Base-by-base conservation (phyloP, 139 green algal species). In the Chlorella vulgaris region DNA sequence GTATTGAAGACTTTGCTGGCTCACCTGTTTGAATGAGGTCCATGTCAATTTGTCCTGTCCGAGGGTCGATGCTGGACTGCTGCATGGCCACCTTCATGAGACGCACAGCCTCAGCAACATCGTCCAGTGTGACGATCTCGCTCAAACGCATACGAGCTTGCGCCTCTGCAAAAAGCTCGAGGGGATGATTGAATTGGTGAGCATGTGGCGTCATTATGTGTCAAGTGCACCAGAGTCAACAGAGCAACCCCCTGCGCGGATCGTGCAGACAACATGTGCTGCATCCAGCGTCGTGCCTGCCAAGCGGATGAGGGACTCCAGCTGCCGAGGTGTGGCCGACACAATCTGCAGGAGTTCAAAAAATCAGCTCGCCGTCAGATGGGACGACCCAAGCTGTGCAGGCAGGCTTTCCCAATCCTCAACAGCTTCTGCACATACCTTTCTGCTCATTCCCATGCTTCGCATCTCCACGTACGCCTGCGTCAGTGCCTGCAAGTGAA, bases 231-330 rank as follows among this genome's bases (percentile, higher is more conserved):
- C n/a, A n/a, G n/a, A n/a, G n/a, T n/a, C n/a, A n/a, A n/a, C 47
- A 55, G 47, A 55, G 47, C 15, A 55, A 26, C n/a, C n/a, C n/a
- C n/a, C n/a, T n/a, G n/a, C n/a, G n/a, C n/a, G n/a, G n/a, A n/a
- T n/a, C n/a, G n/a, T n/a, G n/a, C n/a, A n/a, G n/a, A n/a, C n/a
- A n/a, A n/a, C n/a, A n/a, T n/a, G n/a, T n/a, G n/a, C n/a, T n/a
- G n/a, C n/a, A n/a, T n/a, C 10, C 47, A 58, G 47, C 47, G 10
- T 10, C 31, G 33, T 73, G 53, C 74, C 74, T 55, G 90, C 94
- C 75, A 98, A 82, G 28, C 96, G 91, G 69, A 99, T 89, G 29
- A 99, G 86, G 29, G 95, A 96, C 90, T 99, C 97, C 79, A 99
- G 92, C 93, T 99, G 97, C 4, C 96, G 90, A 0, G 96, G 95